Evolutionary conservation across 1,284 basidiomycete species (phyloP).

Genomic region (Cutaneotrichosporon curvatum): DNA sequence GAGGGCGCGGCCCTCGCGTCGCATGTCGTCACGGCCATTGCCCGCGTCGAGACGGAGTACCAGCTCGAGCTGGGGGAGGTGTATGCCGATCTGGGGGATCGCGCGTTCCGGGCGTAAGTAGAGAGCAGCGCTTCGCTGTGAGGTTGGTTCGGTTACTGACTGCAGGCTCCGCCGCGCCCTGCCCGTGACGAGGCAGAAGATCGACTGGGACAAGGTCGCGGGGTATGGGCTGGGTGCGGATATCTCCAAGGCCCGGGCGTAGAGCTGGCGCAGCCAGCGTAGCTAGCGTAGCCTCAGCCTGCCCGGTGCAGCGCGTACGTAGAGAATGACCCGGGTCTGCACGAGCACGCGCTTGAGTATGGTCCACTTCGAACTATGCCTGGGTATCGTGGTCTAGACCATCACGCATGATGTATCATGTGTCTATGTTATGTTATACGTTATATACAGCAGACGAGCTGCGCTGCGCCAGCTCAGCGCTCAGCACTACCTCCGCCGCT

Average conservation of each 20-base stretch:
- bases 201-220: slow-evolving; percentile 85
- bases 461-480: too few species aligned
- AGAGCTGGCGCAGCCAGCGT: neutral
- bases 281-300: too few species aligned
- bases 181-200: slow-evolving; percentile 83
- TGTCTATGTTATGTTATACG: too few species aligned
- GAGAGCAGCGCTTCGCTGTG: neutral
- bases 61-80: slow-evolving; percentile 69
- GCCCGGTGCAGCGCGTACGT: too few species aligned
- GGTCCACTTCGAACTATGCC: too few species aligned
- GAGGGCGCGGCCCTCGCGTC: slow-evolving; percentile 53
- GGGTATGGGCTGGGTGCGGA: slow-evolving; percentile 83
- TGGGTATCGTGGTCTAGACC: too few species aligned
- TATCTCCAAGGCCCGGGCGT: slow-evolving; percentile 49
- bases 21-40: slow-evolving; percentile 61
- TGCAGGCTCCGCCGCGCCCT: slow-evolving; percentile 69
- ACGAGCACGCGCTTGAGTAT: too few species aligned
- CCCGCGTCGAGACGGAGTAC: slow-evolving; percentile 72
- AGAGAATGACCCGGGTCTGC: too few species aligned
- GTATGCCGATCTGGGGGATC: slow-evolving; percentile 80
- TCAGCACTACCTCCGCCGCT: slow-evolving; percentile 9
- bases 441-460: too few species aligned
- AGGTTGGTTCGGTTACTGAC: neutral
- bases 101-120: slow-evolving; percentile 65
- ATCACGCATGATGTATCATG: too few species aligned